Evolutionary conservation across 352 stramenopile species (phyloP).

Genomic region (Phytophthora gonapodyides): DNA sequence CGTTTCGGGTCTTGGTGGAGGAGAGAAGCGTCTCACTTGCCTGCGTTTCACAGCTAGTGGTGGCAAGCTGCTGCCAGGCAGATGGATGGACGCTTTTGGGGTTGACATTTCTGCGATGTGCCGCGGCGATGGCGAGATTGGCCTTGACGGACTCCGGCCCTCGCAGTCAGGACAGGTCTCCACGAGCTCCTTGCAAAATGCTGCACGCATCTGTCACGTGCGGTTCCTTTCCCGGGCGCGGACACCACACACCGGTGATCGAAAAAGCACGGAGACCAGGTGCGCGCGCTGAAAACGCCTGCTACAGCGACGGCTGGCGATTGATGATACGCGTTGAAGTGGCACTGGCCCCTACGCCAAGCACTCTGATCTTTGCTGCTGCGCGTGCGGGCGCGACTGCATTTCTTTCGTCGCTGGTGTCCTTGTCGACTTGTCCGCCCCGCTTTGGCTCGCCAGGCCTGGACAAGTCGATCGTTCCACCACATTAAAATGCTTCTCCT

Average conservation of each 20-base stretch:
- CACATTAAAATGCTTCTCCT: no score
- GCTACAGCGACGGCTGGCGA: neutral
- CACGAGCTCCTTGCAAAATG: neutral
- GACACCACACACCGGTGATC: constrained; percentile 3
- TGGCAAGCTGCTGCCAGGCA: no score
- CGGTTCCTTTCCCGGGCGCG: neutral
- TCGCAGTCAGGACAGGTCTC: neutral
- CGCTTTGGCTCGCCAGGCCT: no score
- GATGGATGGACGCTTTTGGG: no score
- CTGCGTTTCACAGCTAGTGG: constrained; percentile 5
- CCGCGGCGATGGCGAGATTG: no score
- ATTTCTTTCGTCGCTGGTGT: constrained; percentile 6
- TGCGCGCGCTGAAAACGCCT: constrained; percentile 25
- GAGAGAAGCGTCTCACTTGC: neutral
- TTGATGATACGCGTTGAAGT: neutral
- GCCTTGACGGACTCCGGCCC: no score
- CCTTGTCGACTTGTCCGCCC: no score
- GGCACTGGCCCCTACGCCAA: neutral
- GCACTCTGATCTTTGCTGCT: constrained; percentile 11
- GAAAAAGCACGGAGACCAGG: constrained; percentile 11
- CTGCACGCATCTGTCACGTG: neutral
- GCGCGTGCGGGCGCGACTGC: neutral
- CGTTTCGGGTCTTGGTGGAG: constrained; percentile 13
- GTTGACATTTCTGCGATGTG: no score
- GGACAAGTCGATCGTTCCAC: no score